Evolutionary conservation across 208 protist species (phyloP).

Genomic region (Acanthamoeba lenticulata): DNA sequence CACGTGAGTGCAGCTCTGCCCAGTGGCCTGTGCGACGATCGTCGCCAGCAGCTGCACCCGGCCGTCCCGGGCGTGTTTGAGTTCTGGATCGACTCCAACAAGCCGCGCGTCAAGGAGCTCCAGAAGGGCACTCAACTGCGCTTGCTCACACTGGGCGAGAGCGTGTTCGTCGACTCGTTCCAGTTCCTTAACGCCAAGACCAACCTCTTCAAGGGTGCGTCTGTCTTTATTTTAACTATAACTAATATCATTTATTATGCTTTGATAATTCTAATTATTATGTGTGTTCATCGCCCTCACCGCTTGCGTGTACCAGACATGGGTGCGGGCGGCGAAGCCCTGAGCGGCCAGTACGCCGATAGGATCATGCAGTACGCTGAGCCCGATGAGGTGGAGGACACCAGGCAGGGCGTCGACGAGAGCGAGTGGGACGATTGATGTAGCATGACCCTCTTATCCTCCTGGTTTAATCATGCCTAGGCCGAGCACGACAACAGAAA

Average conservation of each 20-base stretch:
- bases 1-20: background rate
- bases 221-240: too few relatives aligned
- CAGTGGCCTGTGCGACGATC: background rate
- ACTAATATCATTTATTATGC: too few relatives aligned
- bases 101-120: background rate
- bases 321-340: background rate
- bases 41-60: background rate
- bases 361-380: slow-evolving; percentile 13
- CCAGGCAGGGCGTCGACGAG: slow-evolving; percentile 8
- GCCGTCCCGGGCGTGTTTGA: background rate
- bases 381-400: background rate
- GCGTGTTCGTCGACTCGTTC: slow-evolving; percentile 12
- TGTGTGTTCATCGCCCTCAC: background rate
- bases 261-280: background rate
- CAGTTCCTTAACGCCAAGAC: slow-evolving; percentile 48
- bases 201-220: slow-evolving; percentile 16
- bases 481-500: too few relatives aligned
- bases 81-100: slow-evolving; percentile 32
- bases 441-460: too few relatives aligned
- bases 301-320: background rate
- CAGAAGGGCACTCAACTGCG: background rate
- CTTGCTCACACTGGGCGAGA: background rate
- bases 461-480: too few relatives aligned
- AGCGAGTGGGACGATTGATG: slow-evolving; percentile 23
- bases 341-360: background rate